phyloP scores from a whole-genome alignment of 2,329 filamentous ascomycete genomes.

The Aspergillus sp. region DNA sequence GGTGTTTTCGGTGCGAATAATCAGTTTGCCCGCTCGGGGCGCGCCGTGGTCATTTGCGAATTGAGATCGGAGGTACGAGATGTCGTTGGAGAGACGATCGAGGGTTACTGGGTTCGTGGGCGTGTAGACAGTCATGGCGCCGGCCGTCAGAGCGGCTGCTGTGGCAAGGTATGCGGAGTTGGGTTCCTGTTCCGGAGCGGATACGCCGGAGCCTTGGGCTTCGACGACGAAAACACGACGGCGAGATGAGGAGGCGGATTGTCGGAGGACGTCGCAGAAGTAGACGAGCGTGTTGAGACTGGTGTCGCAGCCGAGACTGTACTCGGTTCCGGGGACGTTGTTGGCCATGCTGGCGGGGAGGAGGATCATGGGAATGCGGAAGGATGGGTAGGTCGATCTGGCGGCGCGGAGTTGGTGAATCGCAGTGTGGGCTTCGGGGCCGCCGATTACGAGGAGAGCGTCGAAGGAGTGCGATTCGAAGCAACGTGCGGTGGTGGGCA shows the following conservation, averaged over 20 bases:
- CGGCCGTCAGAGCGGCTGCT: conserved; percentile 71
- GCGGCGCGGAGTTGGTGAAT: conserved; percentile 82
- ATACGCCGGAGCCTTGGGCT: conserved; percentile 91
- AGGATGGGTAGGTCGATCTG: conserved; percentile 71
- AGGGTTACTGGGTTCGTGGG: conserved; percentile 93
- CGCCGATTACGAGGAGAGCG: conserved; percentile 84
- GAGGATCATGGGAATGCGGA: conserved; percentile 88
- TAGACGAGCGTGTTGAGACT: conserved; percentile 90
- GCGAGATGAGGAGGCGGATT: conserved; percentile 88
- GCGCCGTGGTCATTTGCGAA: conserved; percentile 84
- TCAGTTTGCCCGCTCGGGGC: conserved; percentile 83
- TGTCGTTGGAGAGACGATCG: conserved; percentile 86
- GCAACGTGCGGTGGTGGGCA: conserved; percentile 76
- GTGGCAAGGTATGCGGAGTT: conserved; percentile 85
- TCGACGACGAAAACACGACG: conserved; percentile 95
- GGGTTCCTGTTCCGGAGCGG: conserved; percentile 28
- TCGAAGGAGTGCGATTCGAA: conserved; percentile 87
- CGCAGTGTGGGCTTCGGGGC: conserved; percentile 93
- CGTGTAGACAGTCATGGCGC: conserved; percentile 85
- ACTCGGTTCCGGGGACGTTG: conserved; percentile 96
- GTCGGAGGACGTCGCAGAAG: conserved; percentile 96
- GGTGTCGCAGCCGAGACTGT: conserved; percentile 92
- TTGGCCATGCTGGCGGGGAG: conserved; percentile 97
- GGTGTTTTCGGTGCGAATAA: conserved; percentile 91
- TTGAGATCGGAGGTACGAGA: conserved; percentile 79